Evolutionary conservation across 306 rosid genomes (phyloP).

Genomic region (Cucurbita moschata): DNA sequence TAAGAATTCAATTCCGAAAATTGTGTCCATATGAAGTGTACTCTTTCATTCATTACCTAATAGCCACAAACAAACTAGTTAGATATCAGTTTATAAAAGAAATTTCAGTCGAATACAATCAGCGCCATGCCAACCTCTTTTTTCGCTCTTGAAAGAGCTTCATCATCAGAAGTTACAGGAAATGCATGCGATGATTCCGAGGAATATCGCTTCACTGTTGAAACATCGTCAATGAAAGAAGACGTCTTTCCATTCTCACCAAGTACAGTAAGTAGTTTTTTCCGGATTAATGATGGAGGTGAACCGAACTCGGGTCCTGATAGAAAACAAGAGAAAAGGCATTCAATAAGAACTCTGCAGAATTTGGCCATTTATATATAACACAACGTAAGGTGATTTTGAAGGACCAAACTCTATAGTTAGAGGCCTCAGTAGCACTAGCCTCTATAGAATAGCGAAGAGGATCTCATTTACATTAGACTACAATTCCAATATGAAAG

Average conservation of each 20-base stretch:
- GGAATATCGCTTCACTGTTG: conserved; percentile 64
- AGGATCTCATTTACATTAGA: too few species aligned
- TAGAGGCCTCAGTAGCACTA: too few species aligned
- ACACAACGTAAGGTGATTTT: background rate
- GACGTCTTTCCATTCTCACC: conserved; percentile 59
- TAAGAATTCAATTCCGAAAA: conserved; percentile 68
- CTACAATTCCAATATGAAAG: too few species aligned
- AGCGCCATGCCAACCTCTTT: conserved; percentile 46
- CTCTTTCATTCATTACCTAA: conserved; percentile 70
- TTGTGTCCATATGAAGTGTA: conserved; percentile 88
- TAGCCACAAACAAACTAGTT: conserved; percentile 6
- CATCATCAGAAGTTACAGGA: conserved; percentile 79
- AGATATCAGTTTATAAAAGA: background rate
- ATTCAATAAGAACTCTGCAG: background rate
- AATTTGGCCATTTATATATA: background rate
- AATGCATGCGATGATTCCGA: conserved; percentile 64
- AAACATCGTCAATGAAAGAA: conserved; percentile 67
- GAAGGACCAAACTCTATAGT: background rate
- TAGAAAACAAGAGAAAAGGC: conserved; percentile 11
- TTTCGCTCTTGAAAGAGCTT: conserved; percentile 57
- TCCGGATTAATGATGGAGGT: conserved; percentile 55
- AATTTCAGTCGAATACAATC: background rate
- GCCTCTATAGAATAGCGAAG: too few species aligned
- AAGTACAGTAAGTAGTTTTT: conserved; percentile 58
- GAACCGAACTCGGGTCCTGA: conserved; percentile 89